A percentile compares a stretch with the other conserved stretches of the same genome.
These are phyloP conservation scores for Alternaria atra DNA, from an alignment of 2,329 filamentous ascomycete species.

Conservation along the genomic window DNA sequence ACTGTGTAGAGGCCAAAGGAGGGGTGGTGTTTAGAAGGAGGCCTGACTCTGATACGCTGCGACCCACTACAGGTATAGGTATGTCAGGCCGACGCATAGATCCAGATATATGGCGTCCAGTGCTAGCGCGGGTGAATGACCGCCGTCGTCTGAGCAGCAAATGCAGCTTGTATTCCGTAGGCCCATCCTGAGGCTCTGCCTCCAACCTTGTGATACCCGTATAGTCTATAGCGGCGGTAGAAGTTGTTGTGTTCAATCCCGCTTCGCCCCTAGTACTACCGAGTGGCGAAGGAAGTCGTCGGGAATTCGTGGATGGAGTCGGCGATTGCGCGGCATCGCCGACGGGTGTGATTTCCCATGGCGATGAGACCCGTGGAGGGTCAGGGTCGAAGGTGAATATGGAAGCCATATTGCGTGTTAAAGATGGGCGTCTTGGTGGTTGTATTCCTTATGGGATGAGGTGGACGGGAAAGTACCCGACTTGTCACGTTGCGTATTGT, in stretches of 20 bases:
- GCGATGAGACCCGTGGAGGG: conserved; percentile 86
- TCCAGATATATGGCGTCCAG: conserved; percentile 63
- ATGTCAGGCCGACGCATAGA: conserved; percentile 57
- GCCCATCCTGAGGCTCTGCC: conserved; percentile 91
- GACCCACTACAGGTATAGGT: conserved; percentile 39
- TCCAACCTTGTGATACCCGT: conserved; percentile 74
- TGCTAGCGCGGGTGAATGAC: conserved; percentile 76
- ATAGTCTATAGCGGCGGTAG: conserved; percentile 34
- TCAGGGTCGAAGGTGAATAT: conserved; percentile 96
- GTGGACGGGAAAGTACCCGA: not conserved
- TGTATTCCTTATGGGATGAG: not conserved
- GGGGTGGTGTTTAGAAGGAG: conserved; percentile 47
- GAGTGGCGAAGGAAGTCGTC: conserved; percentile 23
- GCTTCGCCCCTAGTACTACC: conserved; percentile 11
- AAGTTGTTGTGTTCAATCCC: conserved; percentile 6
- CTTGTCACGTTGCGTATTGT: conserved; percentile 11
- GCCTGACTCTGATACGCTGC: conserved; percentile 43
- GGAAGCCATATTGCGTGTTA: conserved; percentile 73
- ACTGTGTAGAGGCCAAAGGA: conserved; percentile 67
- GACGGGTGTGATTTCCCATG: conserved; percentile 75
- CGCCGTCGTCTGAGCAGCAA: conserved; percentile 81
- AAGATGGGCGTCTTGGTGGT: not conserved
- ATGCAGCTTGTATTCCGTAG: conserved; percentile 96
- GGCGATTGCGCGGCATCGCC: conserved; percentile 26
- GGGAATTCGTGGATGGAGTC: conserved; percentile 27